These are phyloP conservation scores for Ophiosphaerella korrae DNA, from an alignment of 2,329 filamentous ascomycete species.

Conservation along the genomic window DNA sequence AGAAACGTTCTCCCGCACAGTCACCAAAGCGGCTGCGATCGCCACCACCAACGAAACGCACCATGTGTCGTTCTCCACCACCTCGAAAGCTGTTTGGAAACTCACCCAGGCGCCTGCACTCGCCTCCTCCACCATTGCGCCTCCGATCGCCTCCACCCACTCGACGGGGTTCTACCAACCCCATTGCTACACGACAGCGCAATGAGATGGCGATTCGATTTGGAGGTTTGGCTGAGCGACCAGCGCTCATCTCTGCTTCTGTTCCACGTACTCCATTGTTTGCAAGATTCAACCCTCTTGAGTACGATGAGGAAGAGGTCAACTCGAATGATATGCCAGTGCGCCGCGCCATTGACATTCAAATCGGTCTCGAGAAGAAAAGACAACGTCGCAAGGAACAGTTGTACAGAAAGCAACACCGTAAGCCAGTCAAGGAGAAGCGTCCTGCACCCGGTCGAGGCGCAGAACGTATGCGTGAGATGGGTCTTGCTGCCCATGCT, in stretches of 20 bases:
- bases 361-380: conserved; percentile 86
- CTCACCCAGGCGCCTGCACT: conserved; percentile 69
- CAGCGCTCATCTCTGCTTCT: conserved; percentile 79
- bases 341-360: conserved; percentile 96
- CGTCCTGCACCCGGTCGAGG: conserved; percentile 77
- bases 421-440: conserved; percentile 74
- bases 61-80: conserved; percentile 36
- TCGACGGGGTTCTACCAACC: conserved; percentile 50
- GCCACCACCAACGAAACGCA: conserved; percentile 49
- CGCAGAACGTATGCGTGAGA: conserved; percentile 88
- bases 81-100: conserved; percentile 67
- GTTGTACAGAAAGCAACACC: conserved; percentile 85
- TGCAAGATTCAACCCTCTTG: conserved; percentile 27
- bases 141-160: conserved; percentile 72
- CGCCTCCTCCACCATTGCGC: conserved; percentile 45
- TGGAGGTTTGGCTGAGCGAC: conserved; percentile 64
- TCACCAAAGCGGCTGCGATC: conserved; percentile 69
- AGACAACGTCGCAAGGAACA: conserved; percentile 92
- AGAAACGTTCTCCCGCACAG: conserved; percentile 53
- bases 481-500: conserved; percentile 87
- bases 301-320: conserved; percentile 49
- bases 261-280: conserved; percentile 75
- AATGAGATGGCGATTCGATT: conserved; percentile 51
- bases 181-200: conserved; percentile 42
- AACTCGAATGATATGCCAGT: conserved; percentile 63